phyloP scores from a whole-genome alignment of 768 basidiomycete genomes.

The Guyanaporus albipodus region DNA sequence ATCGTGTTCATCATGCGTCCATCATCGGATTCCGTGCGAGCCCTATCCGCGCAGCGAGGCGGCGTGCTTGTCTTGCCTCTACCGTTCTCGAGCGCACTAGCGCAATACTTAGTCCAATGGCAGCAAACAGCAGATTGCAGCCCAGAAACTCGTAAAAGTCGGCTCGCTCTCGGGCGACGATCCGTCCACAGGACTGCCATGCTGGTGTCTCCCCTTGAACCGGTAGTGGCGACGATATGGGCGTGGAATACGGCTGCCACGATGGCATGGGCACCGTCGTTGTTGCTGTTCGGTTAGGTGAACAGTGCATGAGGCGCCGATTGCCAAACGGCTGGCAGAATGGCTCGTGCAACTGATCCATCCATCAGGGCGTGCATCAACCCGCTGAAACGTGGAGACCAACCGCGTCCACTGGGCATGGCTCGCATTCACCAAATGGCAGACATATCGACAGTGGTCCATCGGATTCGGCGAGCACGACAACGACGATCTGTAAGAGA shows the following conservation, averaged over 20 bases:
- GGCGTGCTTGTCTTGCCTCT: constrained; percentile 70
- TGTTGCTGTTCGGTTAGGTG: constrained; percentile 32
- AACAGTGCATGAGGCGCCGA: constrained; percentile 82
- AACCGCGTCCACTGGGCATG: constrained; percentile 62
- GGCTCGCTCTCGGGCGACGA: constrained; percentile 69
- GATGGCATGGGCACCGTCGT: constrained; percentile 17
- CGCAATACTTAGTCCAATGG: constrained; percentile 60
- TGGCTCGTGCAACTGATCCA: constrained; percentile 70
- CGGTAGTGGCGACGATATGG: constrained; percentile 9
- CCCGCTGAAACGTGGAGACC: constrained; percentile 22
- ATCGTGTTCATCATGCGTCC: constrained; percentile 12
- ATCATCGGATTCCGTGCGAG: constrained; percentile 40
- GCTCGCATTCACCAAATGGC: constrained; percentile 57
- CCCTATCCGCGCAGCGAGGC: constrained; percentile 85
- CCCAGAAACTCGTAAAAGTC: constrained; percentile 92
- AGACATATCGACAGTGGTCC: constrained; percentile 34
- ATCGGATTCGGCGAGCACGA: constrained; percentile 3
- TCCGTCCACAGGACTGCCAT: constrained; percentile 93
- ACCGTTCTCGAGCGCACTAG: constrained; percentile 65
- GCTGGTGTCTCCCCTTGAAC: constrained; percentile 62
- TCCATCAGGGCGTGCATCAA: constrained; percentile 4
- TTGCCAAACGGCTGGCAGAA: constrained; percentile 97
- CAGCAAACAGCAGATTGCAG: constrained; percentile 72
- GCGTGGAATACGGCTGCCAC: constrained; percentile 10
- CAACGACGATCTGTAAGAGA: constrained; percentile 9